Conservation (phyloP, 805 yeast species). For the Lipomyces spencermartinsiae region DNA sequence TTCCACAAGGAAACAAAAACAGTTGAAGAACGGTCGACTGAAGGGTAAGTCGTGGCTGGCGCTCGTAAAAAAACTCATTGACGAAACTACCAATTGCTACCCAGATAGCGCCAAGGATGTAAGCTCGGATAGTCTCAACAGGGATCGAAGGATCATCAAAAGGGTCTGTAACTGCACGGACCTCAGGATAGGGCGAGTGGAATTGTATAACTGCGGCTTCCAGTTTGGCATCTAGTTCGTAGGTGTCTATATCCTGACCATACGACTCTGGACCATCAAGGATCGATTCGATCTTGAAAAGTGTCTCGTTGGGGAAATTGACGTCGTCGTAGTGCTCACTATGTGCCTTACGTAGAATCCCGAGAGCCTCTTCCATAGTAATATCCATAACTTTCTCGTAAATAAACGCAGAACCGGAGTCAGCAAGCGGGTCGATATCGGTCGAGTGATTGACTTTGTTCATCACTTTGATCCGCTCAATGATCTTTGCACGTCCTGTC, state of each 20-base stretch:
- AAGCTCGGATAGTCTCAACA: constrained; percentile 49
- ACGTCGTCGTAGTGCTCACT: constrained; percentile 19
- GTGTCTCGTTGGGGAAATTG: constrained; percentile 15
- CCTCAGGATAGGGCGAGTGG: constrained; percentile 71
- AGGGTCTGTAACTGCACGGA: constrained; percentile 66
- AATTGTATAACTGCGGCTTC: constrained; percentile 52
- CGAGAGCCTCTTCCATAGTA: constrained; percentile 49
- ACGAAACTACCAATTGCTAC: constrained; percentile 63
- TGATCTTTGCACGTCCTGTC: constrained; percentile 1
- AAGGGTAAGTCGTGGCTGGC: constrained; percentile 61
- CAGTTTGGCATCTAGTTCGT: constrained; percentile 19
- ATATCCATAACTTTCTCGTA: constrained; percentile 49
- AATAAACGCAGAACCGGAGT: constrained; percentile 13
- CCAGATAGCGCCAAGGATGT: constrained; percentile 59
- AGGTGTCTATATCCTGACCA: constrained; percentile 12
- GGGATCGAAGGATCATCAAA: constrained; percentile 58
- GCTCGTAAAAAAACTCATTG: constrained; percentile 64
- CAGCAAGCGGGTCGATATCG: constrained; percentile 24
- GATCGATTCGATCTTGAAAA: constrained; percentile 11
- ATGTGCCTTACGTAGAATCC: constrained; percentile 18
- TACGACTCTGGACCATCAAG: constrained; percentile 14
- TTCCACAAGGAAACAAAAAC: constrained; percentile 64
- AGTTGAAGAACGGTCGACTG: constrained; percentile 71
- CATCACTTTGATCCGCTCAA: constrained; percentile 22
- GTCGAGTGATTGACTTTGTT: constrained; percentile 16